Conservation (phyloP, 2,329 filamentous ascomycete genomes). For the Colletotrichum horii region DNA sequence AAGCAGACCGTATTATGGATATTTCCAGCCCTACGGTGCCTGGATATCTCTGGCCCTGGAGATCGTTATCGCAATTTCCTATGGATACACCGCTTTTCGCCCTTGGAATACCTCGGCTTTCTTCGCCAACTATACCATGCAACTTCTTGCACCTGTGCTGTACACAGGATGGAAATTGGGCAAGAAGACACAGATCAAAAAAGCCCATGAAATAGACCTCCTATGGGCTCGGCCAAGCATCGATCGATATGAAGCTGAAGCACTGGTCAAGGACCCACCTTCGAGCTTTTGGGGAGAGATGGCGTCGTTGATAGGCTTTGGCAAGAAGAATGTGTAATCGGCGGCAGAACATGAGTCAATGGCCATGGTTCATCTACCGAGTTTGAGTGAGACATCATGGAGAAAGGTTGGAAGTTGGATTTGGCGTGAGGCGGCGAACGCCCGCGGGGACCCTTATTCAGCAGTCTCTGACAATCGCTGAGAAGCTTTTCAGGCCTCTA, state of each 20-base stretch:
- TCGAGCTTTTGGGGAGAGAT: conserved; percentile 63
- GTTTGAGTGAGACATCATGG: neutral
- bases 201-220: conserved; percentile 60
- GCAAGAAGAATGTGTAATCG: neutral
- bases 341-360: neutral
- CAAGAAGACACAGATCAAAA: conserved; percentile 61
- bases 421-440: neutral
- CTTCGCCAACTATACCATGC: conserved; percentile 67
- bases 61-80: conserved; percentile 63
- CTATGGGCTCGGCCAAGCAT: conserved; percentile 63
- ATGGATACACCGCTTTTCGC: conserved; percentile 69
- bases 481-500: neutral
- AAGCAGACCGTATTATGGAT: conserved; percentile 70
- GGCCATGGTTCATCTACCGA: neutral
- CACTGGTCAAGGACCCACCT: conserved; percentile 32
- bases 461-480: too few species aligned
- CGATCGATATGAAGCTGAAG: conserved; percentile 58
- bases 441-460: too few species aligned
- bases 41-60: conserved; percentile 62
- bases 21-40: conserved; percentile 69
- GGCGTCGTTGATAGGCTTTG: neutral
- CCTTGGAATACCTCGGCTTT: conserved; percentile 64
- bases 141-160: conserved; percentile 63
- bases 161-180: conserved; percentile 63
- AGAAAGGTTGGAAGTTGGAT: neutral